Evolutionary conservation across 2,329 filamentous ascomycete species (phyloP).

Genomic region (Dactylellina drechsleri): DNA sequence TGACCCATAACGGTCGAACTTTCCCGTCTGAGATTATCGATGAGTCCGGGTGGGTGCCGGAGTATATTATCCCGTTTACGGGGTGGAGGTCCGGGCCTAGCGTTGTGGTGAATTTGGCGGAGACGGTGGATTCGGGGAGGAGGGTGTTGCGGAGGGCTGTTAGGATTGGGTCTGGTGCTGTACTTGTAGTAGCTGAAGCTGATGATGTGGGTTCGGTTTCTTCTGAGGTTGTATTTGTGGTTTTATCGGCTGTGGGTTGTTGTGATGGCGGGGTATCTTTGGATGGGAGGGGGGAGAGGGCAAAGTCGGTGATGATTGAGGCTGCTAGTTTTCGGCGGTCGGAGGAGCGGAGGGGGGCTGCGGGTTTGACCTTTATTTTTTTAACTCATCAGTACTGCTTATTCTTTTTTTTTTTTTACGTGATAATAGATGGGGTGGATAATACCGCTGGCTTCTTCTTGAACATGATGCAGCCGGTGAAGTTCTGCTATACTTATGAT

Average conservation of each 20-base stretch:
- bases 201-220: slow-evolving; percentile 31
- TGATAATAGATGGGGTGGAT: background rate
- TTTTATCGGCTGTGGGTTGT: slow-evolving; percentile 36
- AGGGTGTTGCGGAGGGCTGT: slow-evolving; percentile 66
- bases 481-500: background rate
- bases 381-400: too few species aligned
- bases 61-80: slow-evolving; percentile 73
- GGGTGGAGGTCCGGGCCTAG: slow-evolving; percentile 71
- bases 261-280: background rate
- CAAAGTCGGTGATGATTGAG: slow-evolving; percentile 73
- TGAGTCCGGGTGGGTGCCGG: slow-evolving; percentile 67
- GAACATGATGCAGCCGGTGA: slow-evolving; percentile 24
- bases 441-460: slow-evolving; percentile 50
- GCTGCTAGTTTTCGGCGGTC: slow-evolving; percentile 75
- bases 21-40: slow-evolving; percentile 62
- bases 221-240: slow-evolving; percentile 58
- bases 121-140: slow-evolving; percentile 72
- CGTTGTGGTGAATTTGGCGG: slow-evolving; percentile 73
- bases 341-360: slow-evolving; percentile 73
- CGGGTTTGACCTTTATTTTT: slow-evolving; percentile 70
- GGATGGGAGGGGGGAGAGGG: slow-evolving; percentile 54
- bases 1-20: slow-evolving; percentile 73
- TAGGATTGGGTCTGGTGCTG: slow-evolving; percentile 23
- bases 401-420: too few species aligned
- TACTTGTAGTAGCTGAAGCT: background rate